Base-by-base conservation (phyloP, 257 asterid genomes). In the Plectranthus barbatus region DNA sequence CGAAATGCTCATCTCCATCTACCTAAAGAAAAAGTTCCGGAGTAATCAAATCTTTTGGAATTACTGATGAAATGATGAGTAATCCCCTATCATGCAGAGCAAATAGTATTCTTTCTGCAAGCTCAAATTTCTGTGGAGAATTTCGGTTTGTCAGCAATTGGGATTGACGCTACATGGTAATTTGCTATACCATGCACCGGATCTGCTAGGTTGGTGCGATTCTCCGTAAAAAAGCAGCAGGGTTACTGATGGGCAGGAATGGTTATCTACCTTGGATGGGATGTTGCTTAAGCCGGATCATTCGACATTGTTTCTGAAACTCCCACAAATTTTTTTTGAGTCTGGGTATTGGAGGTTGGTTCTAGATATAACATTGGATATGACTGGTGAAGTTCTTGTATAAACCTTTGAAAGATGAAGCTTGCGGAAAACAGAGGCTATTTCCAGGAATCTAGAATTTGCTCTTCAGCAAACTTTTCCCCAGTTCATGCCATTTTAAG, bases 31-130 rank as follows among this genome's bases (percentile, higher is more conserved):
- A 68, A 82, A 73, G 62, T 70, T 71, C 15, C 70, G 96, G 63
- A 78, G 85, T 56, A 79, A 80, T 75, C 97, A 83, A 59, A 78
- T 89, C 47, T 92, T 92, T 77, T 92, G 99, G 97, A 89, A 92
- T 76, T 85, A 85, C 80, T 92, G 77, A 88, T 52, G 56, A 34
- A 66, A 45, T 59, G 41, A 62, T 36, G 57, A 34, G 48, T 29
- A 44, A 34, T 37, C 21, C 46, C 5, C 42, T 63, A 58, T 29
- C 12, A 58, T 11, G 14, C 31, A 44, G 54, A n/a, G 63, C 52
- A 37, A 62, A 45, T 21, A 23, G 58, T 60, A 26, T 36, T 42
- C 15, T 24, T 41, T 42, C 12, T 41, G 63, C 41, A 41, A 37
- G 57, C 37, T 19, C 29, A 55, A 26, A 47, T 33, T 67, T 33